Evolutionary conservation across 192 early-diverging fungal genomes (phyloP).

Genomic region (Diversispora epigaea): DNA sequence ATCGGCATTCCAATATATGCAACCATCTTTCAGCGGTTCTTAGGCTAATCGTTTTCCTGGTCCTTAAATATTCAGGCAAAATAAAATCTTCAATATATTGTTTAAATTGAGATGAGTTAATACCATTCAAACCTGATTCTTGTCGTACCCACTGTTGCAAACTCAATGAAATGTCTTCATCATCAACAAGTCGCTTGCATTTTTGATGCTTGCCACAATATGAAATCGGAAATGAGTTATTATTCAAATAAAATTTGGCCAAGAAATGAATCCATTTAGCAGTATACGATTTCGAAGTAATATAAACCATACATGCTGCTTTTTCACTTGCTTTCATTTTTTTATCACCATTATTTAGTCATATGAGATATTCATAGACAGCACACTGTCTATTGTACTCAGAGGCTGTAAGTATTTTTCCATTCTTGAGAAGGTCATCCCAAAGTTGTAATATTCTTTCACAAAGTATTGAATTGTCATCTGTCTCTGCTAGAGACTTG

Average conservation of each 20-base stretch:
- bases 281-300: not conserved
- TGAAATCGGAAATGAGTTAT: not conserved
- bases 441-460: not conserved
- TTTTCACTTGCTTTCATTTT: constrained; percentile 13
- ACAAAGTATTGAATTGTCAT: not conserved
- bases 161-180: not conserved
- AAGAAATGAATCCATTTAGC: not conserved
- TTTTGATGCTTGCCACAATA: constrained; percentile 8
- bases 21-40: not conserved
- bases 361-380: not conserved
- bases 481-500: not conserved
- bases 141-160: not conserved
- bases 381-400: constrained; percentile 8
- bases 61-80: not conserved
- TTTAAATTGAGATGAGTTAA: not conserved
- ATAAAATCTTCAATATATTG: not conserved
- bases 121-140: not conserved
- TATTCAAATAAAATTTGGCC: too few relatives aligned
- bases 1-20: not conserved
- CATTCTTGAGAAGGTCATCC: not conserved
- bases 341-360: not conserved
- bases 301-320: not conserved
- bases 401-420: not conserved
- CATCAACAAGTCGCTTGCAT: not conserved
- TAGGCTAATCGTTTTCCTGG: not conserved